Conservation (phyloP, 2,329 filamentous ascomycete genomes). For the Arachnopeziza araneosa region DNA sequence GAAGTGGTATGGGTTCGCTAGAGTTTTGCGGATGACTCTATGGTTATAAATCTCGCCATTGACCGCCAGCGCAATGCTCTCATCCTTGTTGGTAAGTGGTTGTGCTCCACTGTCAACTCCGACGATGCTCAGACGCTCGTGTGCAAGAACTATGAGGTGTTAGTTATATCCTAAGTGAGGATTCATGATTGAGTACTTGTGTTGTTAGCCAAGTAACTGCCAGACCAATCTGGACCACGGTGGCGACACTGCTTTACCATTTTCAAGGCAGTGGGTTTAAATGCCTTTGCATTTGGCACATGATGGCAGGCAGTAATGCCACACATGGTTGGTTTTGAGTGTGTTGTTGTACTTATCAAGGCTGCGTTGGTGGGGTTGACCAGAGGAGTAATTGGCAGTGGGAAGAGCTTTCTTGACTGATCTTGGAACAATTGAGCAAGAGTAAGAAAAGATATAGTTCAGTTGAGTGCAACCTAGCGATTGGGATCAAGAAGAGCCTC, state of each 20-base stretch:
- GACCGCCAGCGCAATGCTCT: slow-evolving; percentile 83
- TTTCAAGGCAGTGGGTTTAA: slow-evolving; percentile 90
- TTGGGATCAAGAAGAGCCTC: not conserved
- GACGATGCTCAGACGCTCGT: slow-evolving; percentile 96
- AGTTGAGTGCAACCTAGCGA: not conserved
- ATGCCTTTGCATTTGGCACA: slow-evolving; percentile 91
- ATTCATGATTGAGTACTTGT: slow-evolving; percentile 57
- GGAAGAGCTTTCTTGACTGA: not conserved
- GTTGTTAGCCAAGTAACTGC: slow-evolving; percentile 82
- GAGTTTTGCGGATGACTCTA: slow-evolving; percentile 80
- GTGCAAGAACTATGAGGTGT: slow-evolving; percentile 68
- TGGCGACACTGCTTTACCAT: slow-evolving; percentile 97
- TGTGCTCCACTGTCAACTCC: slow-evolving; percentile 92
- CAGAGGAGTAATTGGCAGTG: not conserved
- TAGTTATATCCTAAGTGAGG: slow-evolving; percentile 9
- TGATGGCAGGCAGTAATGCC: slow-evolving; percentile 81
- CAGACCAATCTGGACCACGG: slow-evolving; percentile 97
- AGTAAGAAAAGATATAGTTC: not conserved
- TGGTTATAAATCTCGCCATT: slow-evolving; percentile 99
- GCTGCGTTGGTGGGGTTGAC: not conserved
- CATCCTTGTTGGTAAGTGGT: slow-evolving; percentile 88
- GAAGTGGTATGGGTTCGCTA: slow-evolving; percentile 86
- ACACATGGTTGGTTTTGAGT: slow-evolving; percentile 11
- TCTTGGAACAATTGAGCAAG: not conserved
- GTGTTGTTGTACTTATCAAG: not conserved